Evolutionary conservation across 306 rosid genomes (phyloP), one percentile per base, ranked within the genome.

Genomic region (Phaseolus lunatus): DNA sequence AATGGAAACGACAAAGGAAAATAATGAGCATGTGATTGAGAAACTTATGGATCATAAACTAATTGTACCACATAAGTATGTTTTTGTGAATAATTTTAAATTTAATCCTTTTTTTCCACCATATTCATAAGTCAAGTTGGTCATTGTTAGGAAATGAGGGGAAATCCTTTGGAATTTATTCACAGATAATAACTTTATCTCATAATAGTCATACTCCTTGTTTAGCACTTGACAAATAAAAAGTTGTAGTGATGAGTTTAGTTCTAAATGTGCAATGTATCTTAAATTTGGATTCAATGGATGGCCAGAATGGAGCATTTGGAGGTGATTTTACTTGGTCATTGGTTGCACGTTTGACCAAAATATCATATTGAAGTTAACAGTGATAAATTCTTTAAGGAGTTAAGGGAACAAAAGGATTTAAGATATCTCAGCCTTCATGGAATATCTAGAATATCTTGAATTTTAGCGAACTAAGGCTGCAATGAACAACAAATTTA

Each of bases 291-390:
- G 9, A 9, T 12, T 0, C 26, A 70, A 1, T 65, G 74, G 33
- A 10, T 56, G 16, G 16, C 63, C 33, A 56, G 23, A 56, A 22
- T 56, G 63, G 22, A 54, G 62, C 45, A 0, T 11, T 3, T 80
- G 5, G 73, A 1, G 62, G 84, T 80, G 37, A 74, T 80, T 72
- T 79, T 72, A 35, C 31, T 80, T 5, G 84, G 79, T 26, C 69
- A 52, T 12, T 72, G 79, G 84, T 50, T 41, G 62, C 33, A 23
- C 1, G 62, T 8, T 43, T 14, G 37, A 14, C 22, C 73, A 0
- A 2, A 0, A 7, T 61, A 73, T 29, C 84, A 73, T 16, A 53
- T 72, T 53, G 75, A 80, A 80, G 74, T 65, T 13, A 4, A 6
- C 0, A 66, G 5, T 41, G 69, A 49, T 15, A 65, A n/a, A 1